phyloP scores from a whole-genome alignment of 768 basidiomycete species.

The Exsudoporus frostii region DNA sequence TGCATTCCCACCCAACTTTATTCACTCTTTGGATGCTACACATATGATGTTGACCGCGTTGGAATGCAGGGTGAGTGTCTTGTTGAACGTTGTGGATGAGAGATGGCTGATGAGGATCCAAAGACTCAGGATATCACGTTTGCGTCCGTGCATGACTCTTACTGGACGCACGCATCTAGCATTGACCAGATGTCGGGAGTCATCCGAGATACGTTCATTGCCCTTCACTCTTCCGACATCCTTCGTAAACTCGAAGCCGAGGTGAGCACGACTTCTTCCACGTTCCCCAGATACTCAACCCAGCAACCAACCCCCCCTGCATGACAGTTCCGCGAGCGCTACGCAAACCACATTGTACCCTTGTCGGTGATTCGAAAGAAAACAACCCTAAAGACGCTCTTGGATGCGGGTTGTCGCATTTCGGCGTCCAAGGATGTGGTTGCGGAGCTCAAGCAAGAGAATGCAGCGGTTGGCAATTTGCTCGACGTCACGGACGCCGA shows the following conservation, averaged over 20 bases:
- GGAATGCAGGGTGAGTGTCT: slow-evolving; percentile 67
- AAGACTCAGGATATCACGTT: slow-evolving; percentile 77
- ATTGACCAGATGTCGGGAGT: slow-evolving; percentile 86
- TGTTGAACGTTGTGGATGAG: background rate
- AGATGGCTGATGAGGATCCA: slow-evolving; percentile 4
- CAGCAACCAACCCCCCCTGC: background rate
- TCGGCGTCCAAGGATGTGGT: slow-evolving; percentile 42
- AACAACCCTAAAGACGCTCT: slow-evolving; percentile 39
- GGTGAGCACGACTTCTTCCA: slow-evolving; percentile 39
- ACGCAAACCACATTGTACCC: slow-evolving; percentile 69
- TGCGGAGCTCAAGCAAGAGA: slow-evolving; percentile 14
- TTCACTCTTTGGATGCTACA: slow-evolving; percentile 95
- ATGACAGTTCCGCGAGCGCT: slow-evolving; percentile 69
- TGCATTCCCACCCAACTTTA: slow-evolving; percentile 98
- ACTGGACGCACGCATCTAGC: slow-evolving; percentile 92
- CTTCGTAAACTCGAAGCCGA: slow-evolving; percentile 69
- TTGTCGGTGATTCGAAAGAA: slow-evolving; percentile 43
- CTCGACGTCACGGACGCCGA: slow-evolving; percentile 39
- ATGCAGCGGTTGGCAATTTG: slow-evolving; percentile 30
- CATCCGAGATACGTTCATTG: slow-evolving; percentile 92
- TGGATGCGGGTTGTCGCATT: slow-evolving; percentile 44
- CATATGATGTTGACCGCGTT: slow-evolving; percentile 98
- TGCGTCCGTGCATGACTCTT: slow-evolving; percentile 97
- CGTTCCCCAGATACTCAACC: background rate
- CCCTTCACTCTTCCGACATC: slow-evolving; percentile 85